Evolutionary conservation across 208 protist genomes (phyloP).

Genomic region (Jaenimonas drosophilae): DNA sequence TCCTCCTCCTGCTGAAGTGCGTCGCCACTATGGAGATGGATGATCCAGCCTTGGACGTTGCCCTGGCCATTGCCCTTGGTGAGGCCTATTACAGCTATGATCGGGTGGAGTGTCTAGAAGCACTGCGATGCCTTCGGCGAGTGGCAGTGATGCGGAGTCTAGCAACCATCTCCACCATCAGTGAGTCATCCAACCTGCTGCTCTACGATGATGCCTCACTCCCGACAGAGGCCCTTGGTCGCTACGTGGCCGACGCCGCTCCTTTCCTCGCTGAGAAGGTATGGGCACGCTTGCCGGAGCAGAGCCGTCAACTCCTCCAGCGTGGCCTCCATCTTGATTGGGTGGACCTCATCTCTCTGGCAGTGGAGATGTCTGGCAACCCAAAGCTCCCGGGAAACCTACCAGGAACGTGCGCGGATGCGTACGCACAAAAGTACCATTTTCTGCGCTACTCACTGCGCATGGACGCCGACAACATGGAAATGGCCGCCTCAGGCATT

Average conservation of each 20-base stretch:
- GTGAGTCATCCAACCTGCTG: neutral
- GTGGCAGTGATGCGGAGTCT: conserved; percentile 52
- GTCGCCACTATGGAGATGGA: conserved; percentile 61
- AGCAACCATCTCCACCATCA: neutral
- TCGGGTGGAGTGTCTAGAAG: conserved; percentile 56
- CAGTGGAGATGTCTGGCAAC: conserved; percentile 46
- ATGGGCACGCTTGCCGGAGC: conserved; percentile 71
- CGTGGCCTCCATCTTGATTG: conserved; percentile 60
- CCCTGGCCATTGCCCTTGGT: conserved; percentile 57
- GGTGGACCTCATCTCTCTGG: conserved; percentile 60
- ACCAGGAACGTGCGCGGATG: conserved; percentile 57
- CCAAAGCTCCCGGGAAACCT: conserved; percentile 33
- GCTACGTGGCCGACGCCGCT: conserved; percentile 45
- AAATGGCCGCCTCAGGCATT: too few species aligned
- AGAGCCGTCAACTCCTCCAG: conserved; percentile 37
- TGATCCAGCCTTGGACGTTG: conserved; percentile 57
- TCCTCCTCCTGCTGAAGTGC: conserved; percentile 54
- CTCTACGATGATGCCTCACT: conserved; percentile 45
- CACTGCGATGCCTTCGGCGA: conserved; percentile 72
- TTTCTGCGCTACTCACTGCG: conserved; percentile 69
- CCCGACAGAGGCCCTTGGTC: conserved; percentile 24
- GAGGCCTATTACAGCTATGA: conserved; percentile 64
- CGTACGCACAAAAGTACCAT: conserved; percentile 66
- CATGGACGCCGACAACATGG: conserved; percentile 28
- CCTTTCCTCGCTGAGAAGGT: conserved; percentile 63